Evolutionary conservation across 2,329 filamentous ascomycete species (phyloP), one percentile per base, ranked within the genome.

Genomic region (Aspergillus fructus): DNA sequence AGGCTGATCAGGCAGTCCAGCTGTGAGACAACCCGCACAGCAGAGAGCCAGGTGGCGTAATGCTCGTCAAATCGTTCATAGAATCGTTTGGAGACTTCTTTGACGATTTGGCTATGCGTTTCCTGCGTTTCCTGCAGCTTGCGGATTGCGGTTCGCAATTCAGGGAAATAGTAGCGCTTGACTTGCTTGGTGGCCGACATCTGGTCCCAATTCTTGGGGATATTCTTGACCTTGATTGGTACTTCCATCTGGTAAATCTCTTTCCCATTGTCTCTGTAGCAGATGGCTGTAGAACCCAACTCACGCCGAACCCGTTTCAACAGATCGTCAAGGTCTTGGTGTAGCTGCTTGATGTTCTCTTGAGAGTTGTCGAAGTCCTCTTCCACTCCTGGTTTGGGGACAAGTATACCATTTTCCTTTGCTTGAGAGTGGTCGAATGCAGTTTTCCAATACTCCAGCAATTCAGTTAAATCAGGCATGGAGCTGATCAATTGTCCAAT

Each of bases 181-280:
- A 96, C 90, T 56, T 88, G 86, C 61, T 89, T 85, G 0, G 94
- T 97, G 0, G 93, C 89, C 4, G 94, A 97, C 92, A 97, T 97
- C 70, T 97, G 93, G 62, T 92, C 88, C 93, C 94, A 99, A 66
- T 80, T 85, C 63, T 89, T 89, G 0, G 94, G 94, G 2, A 99
- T 78, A 57, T 76, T 86, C 74, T 96, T 96, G 68, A 90, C 79
- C 74, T 94, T 96, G 68, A 84, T 79, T 0, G 94, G 93, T 0
- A 91, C 89, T 72, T 99, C 94, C 11, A 99, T 82, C 75, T 99
- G 93, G 76, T 96, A 97, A 52, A 99, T 91, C 69, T 99, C 94
- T 72, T 99, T 99, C 60, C 94, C 94, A 7, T 96, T 89, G 69
- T 97, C 91, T 27, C 86, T 86, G 66, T 87, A 94, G 69, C 87